Evolutionary conservation across 805 yeast genomes (phyloP).

Genomic region (Pichia membranifaciens): DNA sequence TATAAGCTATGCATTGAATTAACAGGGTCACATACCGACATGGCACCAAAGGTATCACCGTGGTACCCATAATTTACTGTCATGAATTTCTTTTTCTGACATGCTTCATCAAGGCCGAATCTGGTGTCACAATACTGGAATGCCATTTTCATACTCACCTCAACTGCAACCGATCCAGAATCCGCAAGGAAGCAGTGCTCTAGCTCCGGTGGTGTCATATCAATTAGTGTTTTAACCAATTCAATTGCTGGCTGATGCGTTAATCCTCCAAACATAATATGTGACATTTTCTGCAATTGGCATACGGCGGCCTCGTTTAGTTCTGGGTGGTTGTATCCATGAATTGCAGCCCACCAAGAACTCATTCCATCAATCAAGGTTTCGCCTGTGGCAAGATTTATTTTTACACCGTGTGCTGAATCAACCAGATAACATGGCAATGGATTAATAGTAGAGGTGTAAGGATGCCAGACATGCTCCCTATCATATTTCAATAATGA

Average conservation of each 20-base stretch:
- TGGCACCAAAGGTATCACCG: constrained; percentile 13
- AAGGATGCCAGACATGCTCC: constrained; percentile 12
- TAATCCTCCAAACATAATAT: constrained; percentile 12
- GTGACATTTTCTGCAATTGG: constrained; percentile 9
- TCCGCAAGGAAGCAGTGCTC: constrained; percentile 10
- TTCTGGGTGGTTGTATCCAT: constrained; percentile 12
- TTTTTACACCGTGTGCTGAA: constrained; percentile 5
- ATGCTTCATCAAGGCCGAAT: background rate
- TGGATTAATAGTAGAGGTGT: constrained; percentile 10
- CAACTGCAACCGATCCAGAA: constrained; percentile 10
- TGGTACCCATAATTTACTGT: constrained; percentile 11
- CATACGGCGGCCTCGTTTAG: constrained; percentile 7
- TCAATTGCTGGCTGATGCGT: constrained; percentile 11
- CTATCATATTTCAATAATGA: constrained; percentile 5
- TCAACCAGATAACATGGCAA: constrained; percentile 10
- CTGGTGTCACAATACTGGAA: constrained; percentile 10
- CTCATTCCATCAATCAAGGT: constrained; percentile 9
- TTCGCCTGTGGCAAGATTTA: constrained; percentile 6
- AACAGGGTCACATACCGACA: constrained; percentile 11
- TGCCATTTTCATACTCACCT: constrained; percentile 11
- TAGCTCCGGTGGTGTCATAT: constrained; percentile 3
- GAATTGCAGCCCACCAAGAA: constrained; percentile 12
- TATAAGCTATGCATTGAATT: constrained; percentile 11
- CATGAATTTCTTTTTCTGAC: constrained; percentile 3
- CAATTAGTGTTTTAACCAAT: constrained; percentile 3